phyloP scores from a whole-genome alignment of 495 filamentous ascomycete genomes.

The Aspergillus wentii region DNA sequence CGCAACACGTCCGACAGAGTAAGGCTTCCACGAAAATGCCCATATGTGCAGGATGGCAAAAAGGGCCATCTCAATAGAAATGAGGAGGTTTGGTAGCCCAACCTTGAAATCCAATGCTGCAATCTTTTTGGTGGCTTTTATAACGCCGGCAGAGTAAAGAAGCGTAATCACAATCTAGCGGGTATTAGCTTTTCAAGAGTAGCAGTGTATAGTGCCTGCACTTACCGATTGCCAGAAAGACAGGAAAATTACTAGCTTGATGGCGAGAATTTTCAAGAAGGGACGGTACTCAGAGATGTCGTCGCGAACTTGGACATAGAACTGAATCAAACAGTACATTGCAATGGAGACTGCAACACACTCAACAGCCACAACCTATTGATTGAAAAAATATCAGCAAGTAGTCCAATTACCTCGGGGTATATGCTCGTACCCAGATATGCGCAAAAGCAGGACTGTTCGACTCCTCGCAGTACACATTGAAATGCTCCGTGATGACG shows the following conservation, averaged over 20 bases:
- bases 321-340: constrained; percentile 91
- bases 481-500: constrained; percentile 63
- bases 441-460: constrained; percentile 74
- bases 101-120: constrained; percentile 72
- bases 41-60: constrained; percentile 77
- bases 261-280: constrained; percentile 79
- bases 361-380: constrained; percentile 63
- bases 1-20: constrained; percentile 34
- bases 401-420: constrained; percentile 7
- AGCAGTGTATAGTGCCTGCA: background rate
- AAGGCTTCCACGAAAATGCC: constrained; percentile 75
- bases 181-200: constrained; percentile 1
- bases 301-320: constrained; percentile 70
- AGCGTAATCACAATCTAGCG: constrained; percentile 60
- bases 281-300: constrained; percentile 67
- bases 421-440: constrained; percentile 61
- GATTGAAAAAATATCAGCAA: no score
- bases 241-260: constrained; percentile 92
- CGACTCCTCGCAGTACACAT: constrained; percentile 73
- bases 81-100: constrained; percentile 71
- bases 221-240: constrained; percentile 83
- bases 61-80: constrained; percentile 84
- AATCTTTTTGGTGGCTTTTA: constrained; percentile 58
- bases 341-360: constrained; percentile 72
- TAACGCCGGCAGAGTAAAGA: constrained; percentile 55